Percentiles rank a stretch among this genome's conserved stretches.
Evolutionary conservation across 768 basidiomycete species (phyloP).

Genomic region (Suillus discolor): DNA sequence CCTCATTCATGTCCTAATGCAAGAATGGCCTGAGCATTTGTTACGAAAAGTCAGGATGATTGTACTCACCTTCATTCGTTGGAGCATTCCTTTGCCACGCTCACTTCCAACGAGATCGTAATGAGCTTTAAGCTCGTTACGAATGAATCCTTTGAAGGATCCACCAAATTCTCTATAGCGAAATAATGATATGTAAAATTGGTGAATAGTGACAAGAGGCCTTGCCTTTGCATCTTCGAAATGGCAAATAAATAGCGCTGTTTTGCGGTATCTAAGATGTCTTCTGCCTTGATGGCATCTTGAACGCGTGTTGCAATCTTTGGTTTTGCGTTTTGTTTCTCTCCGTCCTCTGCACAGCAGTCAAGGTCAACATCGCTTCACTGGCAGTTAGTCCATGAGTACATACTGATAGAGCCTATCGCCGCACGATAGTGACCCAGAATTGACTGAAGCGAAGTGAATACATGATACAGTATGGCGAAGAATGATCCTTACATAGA

Average conservation of each 20-base stretch:
- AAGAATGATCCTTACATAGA: neutral
- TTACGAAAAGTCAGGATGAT: neutral
- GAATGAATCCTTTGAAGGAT: neutral
- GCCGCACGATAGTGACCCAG: neutral
- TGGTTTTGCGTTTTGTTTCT: neutral
- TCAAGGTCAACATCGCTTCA: neutral
- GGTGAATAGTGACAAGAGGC: neutral
- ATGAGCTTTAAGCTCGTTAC: neutral
- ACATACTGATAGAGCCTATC: neutral
- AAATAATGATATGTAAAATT: neutral
- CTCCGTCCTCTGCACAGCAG: neutral
- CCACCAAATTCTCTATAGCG: neutral
- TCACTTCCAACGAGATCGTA: neutral
- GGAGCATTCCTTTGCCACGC: slow-evolving; percentile 1
- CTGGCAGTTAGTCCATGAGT: no score
- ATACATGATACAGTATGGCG: neutral
- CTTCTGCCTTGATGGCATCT: neutral
- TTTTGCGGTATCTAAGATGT: neutral
- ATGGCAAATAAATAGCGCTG: neutral
- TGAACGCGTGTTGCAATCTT: neutral
- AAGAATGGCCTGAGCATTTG: neutral
- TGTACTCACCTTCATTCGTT: slow-evolving; percentile 4
- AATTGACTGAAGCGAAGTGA: neutral
- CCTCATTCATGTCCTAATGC: neutral
- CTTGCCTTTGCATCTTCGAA: neutral